Evolutionary conservation across 2,329 filamentous ascomycete species (phyloP).

Genomic region (Colletotrichum ledebouriae): DNA sequence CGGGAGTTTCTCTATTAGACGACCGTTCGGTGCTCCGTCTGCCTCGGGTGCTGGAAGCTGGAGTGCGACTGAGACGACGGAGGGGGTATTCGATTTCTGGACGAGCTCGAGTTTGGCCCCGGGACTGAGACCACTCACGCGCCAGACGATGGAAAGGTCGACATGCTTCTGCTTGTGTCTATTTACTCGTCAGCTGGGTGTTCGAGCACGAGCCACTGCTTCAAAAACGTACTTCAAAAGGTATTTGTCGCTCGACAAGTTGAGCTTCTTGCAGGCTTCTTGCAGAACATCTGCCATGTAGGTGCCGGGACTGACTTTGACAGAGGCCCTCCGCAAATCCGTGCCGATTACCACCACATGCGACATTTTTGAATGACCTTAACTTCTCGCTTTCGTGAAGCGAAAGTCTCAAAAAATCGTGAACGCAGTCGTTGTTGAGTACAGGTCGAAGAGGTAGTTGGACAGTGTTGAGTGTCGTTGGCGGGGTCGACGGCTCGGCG

Average conservation of each 20-base stretch:
- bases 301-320: constrained; percentile 87
- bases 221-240: constrained; percentile 76
- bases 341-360: constrained; percentile 91
- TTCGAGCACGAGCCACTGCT: background rate
- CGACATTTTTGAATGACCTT: constrained; percentile 71
- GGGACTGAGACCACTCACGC: constrained; percentile 83
- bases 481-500: constrained; percentile 35
- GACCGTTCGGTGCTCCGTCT: constrained; percentile 71
- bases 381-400: no score
- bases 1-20: constrained; percentile 86
- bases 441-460: background rate
- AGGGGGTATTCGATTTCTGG: constrained; percentile 85
- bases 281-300: constrained; percentile 87
- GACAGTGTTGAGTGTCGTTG: constrained; percentile 14
- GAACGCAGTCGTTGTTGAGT: background rate
- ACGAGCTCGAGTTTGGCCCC: constrained; percentile 96
- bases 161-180: constrained; percentile 88
- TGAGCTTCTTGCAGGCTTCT: constrained; percentile 88
- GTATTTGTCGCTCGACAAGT: constrained; percentile 78
- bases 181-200: background rate
- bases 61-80: constrained; percentile 89
- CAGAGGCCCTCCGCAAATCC: constrained; percentile 79
- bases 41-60: constrained; percentile 83
- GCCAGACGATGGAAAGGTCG: constrained; percentile 86
- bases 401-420: no score